Evolutionary conservation across 1,284 basidiomycete species (phyloP).

Genomic region (Moesziomyces parantarcticus): DNA sequence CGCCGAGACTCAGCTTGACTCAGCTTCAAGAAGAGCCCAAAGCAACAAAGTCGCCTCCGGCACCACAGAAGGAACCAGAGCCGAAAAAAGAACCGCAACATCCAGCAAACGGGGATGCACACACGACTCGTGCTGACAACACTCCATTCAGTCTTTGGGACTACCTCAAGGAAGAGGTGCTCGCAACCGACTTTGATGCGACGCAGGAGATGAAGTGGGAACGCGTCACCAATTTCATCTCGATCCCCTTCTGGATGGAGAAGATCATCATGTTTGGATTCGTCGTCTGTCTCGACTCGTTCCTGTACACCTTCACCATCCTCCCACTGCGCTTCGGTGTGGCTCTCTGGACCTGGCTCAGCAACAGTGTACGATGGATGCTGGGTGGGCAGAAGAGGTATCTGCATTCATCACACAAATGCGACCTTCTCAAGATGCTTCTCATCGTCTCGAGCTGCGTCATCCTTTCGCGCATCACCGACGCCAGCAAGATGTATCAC

Average conservation of each 20-base stretch:
- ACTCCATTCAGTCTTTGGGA: constrained; percentile 80
- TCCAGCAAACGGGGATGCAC: neutral
- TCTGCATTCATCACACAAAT: constrained; percentile 78
- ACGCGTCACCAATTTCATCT: constrained; percentile 95
- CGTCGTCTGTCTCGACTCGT: constrained; percentile 93
- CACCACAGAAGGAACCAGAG: neutral
- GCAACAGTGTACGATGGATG: constrained; percentile 51
- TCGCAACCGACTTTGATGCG: constrained; percentile 90
- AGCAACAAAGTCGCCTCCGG: neutral
- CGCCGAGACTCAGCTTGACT: constrained; percentile 18
- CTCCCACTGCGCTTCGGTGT: constrained; percentile 80
- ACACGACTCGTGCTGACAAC: constrained; percentile 6
- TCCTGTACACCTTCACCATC: constrained; percentile 97
- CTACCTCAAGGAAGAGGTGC: constrained; percentile 81
- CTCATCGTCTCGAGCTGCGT: constrained; percentile 81
- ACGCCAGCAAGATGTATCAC: constrained; percentile 98
- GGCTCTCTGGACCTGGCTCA: constrained; percentile 57
- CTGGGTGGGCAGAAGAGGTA: constrained; percentile 47
- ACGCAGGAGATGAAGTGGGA: constrained; percentile 96
- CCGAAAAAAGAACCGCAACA: neutral
- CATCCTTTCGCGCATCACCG: constrained; percentile 83
- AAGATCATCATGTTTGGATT: constrained; percentile 96
- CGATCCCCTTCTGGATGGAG: constrained; percentile 91
- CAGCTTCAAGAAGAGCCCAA: constrained; percentile 20
- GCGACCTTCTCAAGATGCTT: constrained; percentile 83